phyloP scores from a whole-genome alignment of 192 early-diverging fungal species.

The Backusella westeae region DNA sequence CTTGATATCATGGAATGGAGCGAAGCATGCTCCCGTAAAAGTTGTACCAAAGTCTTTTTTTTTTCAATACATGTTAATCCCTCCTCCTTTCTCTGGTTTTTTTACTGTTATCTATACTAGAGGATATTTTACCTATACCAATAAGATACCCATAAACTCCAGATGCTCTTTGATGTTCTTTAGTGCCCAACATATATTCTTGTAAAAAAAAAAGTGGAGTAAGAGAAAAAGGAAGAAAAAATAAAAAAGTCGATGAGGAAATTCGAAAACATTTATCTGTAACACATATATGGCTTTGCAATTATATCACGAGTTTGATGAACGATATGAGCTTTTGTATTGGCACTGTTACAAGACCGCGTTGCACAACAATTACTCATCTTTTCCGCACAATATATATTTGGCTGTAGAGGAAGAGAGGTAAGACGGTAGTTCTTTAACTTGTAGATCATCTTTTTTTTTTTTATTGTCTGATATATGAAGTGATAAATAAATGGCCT shows the following conservation, averaged over 20 bases:
- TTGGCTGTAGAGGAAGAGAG: background rate
- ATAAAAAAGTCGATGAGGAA: background rate
- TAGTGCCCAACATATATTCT: background rate
- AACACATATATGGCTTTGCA: background rate
- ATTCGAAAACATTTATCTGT: background rate
- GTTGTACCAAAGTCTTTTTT: constrained; percentile 39
- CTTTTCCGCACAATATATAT: background rate
- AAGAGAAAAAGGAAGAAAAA: background rate
- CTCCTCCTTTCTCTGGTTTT: background rate
- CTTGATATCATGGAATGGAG: background rate
- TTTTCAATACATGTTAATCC: no score
- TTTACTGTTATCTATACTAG: background rate
- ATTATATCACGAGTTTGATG: background rate
- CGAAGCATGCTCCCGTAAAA: constrained; percentile 44
- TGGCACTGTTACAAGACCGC: background rate
- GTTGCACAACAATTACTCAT: background rate
- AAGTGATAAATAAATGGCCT: no score
- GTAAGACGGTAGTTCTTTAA: no score
- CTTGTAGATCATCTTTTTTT: no score
- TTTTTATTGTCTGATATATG: no score
- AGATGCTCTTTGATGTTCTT: background rate
- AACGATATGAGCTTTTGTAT: background rate
- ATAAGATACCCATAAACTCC: constrained; percentile 24
- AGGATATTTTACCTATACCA: constrained; percentile 29
- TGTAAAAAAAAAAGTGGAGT: background rate